Evolutionary conservation across 306 rosid genomes (phyloP).

Genomic region (Echinosophora koreensis): DNA sequence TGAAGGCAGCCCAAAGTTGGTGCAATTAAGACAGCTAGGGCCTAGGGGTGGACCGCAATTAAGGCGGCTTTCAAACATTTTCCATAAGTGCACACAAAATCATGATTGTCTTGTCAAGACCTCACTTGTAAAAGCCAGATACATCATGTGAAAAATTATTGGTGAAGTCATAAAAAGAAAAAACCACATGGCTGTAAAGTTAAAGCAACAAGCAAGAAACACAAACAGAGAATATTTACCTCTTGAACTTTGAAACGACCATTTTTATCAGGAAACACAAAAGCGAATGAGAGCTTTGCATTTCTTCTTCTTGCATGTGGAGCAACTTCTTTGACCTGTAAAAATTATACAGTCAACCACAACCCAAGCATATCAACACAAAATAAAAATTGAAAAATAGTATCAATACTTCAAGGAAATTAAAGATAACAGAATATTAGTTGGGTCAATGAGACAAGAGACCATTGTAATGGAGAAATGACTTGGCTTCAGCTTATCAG

Average conservation of each 20-base stretch:
- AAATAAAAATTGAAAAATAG: not conserved
- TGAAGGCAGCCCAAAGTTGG: no score
- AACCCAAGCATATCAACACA: not conserved
- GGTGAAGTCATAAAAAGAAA: not conserved
- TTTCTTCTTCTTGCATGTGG: conserved; percentile 92
- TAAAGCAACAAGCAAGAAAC: not conserved
- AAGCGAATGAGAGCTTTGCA: conserved; percentile 90
- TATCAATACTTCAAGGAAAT: not conserved
- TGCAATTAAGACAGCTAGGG: no score
- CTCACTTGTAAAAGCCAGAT: not conserved
- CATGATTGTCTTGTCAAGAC: not conserved
- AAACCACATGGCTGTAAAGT: not conserved
- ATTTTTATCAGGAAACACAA: conserved; percentile 91
- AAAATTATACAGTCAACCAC: conserved; percentile 41
- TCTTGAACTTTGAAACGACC: conserved; percentile 84
- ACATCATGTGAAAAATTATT: not conserved
- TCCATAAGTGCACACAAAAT: not conserved
- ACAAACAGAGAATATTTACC: conserved; percentile 54
- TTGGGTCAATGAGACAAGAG: not conserved
- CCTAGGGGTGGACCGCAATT: no score
- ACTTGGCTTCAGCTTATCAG: not conserved
- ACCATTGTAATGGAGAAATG: conserved; percentile 7
- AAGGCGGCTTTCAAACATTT: no score
- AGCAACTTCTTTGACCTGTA: conserved; percentile 94
- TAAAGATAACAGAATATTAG: not conserved